Conservation (phyloP, 2,329 filamentous ascomycete species). For the Botrytis medusae region DNA sequence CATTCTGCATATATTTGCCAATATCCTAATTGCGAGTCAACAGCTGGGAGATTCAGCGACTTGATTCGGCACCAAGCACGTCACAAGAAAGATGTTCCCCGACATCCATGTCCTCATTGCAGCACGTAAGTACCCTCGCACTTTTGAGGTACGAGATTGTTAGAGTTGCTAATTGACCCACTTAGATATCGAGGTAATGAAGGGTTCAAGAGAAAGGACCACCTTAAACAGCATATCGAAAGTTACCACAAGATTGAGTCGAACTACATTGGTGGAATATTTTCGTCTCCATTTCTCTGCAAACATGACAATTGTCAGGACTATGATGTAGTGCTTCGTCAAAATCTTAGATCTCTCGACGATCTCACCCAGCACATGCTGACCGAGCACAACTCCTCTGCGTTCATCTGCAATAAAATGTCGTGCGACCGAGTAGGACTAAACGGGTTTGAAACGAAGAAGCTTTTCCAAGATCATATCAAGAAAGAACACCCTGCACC, state of each 20-base stretch:
- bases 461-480: conserved; percentile 24
- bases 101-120: conserved; percentile 17
- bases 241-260: conserved; percentile 6
- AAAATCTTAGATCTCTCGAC: neutral
- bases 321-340: rapidly evolving
- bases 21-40: conserved; percentile 8
- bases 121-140: neutral
- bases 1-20: neutral
- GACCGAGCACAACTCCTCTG: neutral
- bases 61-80: conserved; percentile 13
- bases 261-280: rapidly evolving
- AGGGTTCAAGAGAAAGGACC: conserved; percentile 16
- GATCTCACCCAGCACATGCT: conserved; percentile 8
- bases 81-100: conserved; percentile 4
- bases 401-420: neutral
- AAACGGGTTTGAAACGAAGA: conserved; percentile 13
- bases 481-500: conserved; percentile 28
- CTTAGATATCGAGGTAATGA: conserved; percentile 5
- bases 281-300: neutral
- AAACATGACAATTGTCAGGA: rapidly evolving
- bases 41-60: neutral
- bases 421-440: conserved; percentile 9
- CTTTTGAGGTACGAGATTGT: rapidly evolving
- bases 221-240: neutral
- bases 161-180: neutral